Evolutionary conservation across 495 filamentous ascomycete genomes (phyloP).

Genomic region (Trichocladium uniseriatum): DNA sequence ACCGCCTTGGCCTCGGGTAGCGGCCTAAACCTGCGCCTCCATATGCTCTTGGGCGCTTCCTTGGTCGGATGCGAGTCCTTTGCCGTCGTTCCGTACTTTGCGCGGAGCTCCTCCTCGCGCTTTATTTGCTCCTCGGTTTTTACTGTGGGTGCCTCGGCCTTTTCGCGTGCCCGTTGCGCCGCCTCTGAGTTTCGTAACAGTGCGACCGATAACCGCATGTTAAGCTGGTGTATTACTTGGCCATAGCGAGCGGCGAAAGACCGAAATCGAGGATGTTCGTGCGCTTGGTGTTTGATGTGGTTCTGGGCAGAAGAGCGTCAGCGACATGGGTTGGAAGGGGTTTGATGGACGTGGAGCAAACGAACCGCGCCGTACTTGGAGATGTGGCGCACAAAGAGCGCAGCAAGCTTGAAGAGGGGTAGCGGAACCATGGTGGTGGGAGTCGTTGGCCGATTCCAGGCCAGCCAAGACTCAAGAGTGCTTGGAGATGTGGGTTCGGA

Average conservation of each 20-base stretch:
- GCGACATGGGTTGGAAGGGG: neutral
- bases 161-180: slow-evolving; percentile 48
- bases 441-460: neutral
- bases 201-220: slow-evolving; percentile 86
- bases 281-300: slow-evolving; percentile 85
- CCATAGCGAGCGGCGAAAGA: slow-evolving; percentile 56
- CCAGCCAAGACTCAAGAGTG: too few species aligned
- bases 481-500: neutral
- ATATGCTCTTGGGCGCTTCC: slow-evolving; percentile 34
- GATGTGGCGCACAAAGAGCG: slow-evolving; percentile 44
- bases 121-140: slow-evolving; percentile 67
- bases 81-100: slow-evolving; percentile 33
- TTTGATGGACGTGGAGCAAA: neutral
- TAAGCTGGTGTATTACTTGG: slow-evolving; percentile 79
- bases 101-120: slow-evolving; percentile 47
- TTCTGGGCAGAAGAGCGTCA: slow-evolving; percentile 46
- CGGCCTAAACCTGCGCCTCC: slow-evolving; percentile 51
- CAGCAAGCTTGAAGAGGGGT: slow-evolving; percentile 38
- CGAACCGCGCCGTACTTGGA: slow-evolving; percentile 52
- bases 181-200: slow-evolving; percentile 69
- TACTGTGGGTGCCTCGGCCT: slow-evolving; percentile 64
- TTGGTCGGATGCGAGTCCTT: slow-evolving; percentile 28
- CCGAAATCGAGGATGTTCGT: slow-evolving; percentile 88
- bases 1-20: slow-evolving; percentile 90
- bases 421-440: slow-evolving; percentile 41